Conservation (phyloP, 192 early-diverging fungal species). For the Podila clonocystis region DNA sequence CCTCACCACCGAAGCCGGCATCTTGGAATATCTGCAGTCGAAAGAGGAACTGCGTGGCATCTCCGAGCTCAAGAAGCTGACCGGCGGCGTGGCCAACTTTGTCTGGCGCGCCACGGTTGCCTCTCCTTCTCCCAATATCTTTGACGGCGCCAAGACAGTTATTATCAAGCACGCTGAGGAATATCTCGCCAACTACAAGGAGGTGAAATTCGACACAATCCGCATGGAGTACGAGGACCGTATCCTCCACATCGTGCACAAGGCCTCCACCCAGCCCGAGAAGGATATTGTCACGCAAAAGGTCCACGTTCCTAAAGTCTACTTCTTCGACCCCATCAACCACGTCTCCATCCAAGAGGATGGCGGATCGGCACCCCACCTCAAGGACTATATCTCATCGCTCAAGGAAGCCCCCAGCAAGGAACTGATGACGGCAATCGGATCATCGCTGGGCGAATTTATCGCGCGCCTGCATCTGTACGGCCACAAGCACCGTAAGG, state of each 20-base stretch:
- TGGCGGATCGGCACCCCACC: conserved; percentile 29
- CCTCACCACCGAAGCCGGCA: conserved; percentile 26
- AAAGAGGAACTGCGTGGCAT: conserved; percentile 23
- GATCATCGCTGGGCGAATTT: conserved; percentile 46
- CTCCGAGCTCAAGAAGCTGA: conserved; percentile 34
- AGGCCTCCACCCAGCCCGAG: conserved; percentile 23
- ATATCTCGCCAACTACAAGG: conserved; percentile 20
- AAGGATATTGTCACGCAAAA: conserved; percentile 22
- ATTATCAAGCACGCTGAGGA: conserved; percentile 39
- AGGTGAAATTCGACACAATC: conserved; percentile 22
- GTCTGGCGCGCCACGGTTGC: conserved; percentile 42
- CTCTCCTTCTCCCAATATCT: conserved; percentile 15
- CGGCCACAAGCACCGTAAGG: conserved; percentile 29
- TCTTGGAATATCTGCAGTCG: conserved; percentile 37
- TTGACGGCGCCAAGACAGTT: conserved; percentile 27
- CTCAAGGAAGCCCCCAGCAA: conserved; percentile 25
- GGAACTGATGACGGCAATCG: conserved; percentile 35
- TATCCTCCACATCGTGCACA: conserved; percentile 25
- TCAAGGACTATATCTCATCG: conserved; percentile 36
- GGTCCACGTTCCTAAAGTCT: conserved; percentile 36
- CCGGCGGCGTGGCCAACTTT: conserved; percentile 50
- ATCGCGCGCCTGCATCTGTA: conserved; percentile 48
- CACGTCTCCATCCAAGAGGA: conserved; percentile 48
- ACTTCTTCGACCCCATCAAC: conserved; percentile 38
- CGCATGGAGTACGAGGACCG: conserved; percentile 47